Evolutionary conservation across 805 yeast genomes (phyloP).

Genomic region (Ogataea angusta): DNA sequence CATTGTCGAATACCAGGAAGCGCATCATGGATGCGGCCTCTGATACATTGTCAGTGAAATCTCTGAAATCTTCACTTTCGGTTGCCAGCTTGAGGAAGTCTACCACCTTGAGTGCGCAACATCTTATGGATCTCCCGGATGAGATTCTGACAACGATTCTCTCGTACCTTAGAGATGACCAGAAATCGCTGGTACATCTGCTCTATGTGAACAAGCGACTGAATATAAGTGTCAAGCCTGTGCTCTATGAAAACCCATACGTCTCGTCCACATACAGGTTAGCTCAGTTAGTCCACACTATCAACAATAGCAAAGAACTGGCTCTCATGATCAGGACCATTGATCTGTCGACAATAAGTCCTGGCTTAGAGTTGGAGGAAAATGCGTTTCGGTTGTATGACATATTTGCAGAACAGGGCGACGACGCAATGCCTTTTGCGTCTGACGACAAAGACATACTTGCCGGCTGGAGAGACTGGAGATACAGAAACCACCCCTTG

Average conservation of each 20-base stretch:
- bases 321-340: constrained; percentile 54
- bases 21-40: constrained; percentile 40
- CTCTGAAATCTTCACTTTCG: constrained; percentile 32
- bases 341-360: constrained; percentile 52
- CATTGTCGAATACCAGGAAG: constrained; percentile 26
- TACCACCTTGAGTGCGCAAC: constrained; percentile 7
- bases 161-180: constrained; percentile 32
- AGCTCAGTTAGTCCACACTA: constrained; percentile 71
- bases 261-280: constrained; percentile 73
- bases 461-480: constrained; percentile 95
- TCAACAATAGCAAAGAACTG: constrained; percentile 53
- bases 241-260: constrained; percentile 50
- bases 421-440: background rate
- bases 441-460: constrained; percentile 33
- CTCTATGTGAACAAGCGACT: constrained; percentile 52
- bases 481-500: constrained; percentile 67
- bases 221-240: constrained; percentile 48
- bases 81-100: constrained; percentile 10
- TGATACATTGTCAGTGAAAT: constrained; percentile 39
- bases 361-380: constrained; percentile 35
- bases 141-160: constrained; percentile 43
- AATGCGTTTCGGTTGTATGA: constrained; percentile 17
- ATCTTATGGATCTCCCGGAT: constrained; percentile 35
- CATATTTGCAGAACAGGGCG: constrained; percentile 12
- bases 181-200: constrained; percentile 40